Evolutionary conservation across 2,329 filamentous ascomycete genomes (phyloP).

Genomic region (Hymenoscyphus salicellus): DNA sequence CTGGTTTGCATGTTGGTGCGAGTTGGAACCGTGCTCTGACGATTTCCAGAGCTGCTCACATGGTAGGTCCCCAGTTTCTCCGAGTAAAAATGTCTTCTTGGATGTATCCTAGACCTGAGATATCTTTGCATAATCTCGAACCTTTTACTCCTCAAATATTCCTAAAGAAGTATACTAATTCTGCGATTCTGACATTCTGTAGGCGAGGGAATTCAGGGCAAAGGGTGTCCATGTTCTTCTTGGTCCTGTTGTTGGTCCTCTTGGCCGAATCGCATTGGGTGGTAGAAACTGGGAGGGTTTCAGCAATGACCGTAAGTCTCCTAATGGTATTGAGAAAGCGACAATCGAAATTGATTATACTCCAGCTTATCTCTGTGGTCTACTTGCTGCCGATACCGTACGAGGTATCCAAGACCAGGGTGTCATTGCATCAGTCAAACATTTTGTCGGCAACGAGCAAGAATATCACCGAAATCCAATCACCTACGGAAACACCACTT

Average conservation of each 20-base stretch:
- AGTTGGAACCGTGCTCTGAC: conserved; percentile 70
- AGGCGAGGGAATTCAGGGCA: neutral
- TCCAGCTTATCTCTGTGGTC: conserved; percentile 55
- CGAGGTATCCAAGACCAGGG: conserved; percentile 67
- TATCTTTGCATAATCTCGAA: too few relatives aligned
- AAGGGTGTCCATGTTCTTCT: conserved; percentile 69
- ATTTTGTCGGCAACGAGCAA: conserved; percentile 75
- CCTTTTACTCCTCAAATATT: too few relatives aligned
- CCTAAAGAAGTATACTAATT: too few relatives aligned
- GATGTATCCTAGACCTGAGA: too few relatives aligned
- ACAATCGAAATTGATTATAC: neutral
- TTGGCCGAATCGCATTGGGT: conserved; percentile 58
- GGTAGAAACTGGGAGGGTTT: conserved; percentile 48
- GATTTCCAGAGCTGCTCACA: neutral
- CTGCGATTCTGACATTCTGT: too few relatives aligned
- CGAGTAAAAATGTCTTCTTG: too few relatives aligned
- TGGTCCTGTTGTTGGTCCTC: conserved; percentile 70
- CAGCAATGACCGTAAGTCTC: conserved; percentile 14
- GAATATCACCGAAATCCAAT: conserved; percentile 42
- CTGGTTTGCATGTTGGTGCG: conserved; percentile 47
- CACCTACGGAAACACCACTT: conserved; percentile 6
- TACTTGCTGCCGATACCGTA: conserved; percentile 53
- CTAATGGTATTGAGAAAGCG: neutral
- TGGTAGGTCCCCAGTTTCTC: too few relatives aligned
- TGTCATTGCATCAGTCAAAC: conserved; percentile 67